A percentile compares a stretch with the other conserved stretches of the same genome.
phyloP scores from a whole-genome alignment of 768 basidiomycete genomes.

The Mycena alexandri region DNA sequence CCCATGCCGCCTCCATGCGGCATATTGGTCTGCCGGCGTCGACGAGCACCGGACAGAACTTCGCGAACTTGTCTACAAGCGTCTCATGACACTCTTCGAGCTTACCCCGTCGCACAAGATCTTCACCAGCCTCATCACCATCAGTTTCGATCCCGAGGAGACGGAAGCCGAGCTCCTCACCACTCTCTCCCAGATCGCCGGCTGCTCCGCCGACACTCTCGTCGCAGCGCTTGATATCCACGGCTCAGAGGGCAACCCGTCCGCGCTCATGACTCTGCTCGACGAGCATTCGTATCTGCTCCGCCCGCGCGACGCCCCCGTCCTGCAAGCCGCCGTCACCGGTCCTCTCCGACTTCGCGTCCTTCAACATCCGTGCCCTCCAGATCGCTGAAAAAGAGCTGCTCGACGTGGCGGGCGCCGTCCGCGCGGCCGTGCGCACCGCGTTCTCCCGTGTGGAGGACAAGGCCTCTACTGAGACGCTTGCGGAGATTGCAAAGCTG shows the following conservation, averaged over 20 bases:
- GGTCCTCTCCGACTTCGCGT: slow-evolving; percentile 48
- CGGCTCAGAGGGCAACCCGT: slow-evolving; percentile 50
- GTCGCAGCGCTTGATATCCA: slow-evolving; percentile 69
- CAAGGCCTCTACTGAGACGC: slow-evolving; percentile 53
- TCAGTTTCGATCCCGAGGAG: slow-evolving; percentile 50
- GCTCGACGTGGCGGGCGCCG: slow-evolving; percentile 55
- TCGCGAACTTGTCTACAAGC: slow-evolving; percentile 58
- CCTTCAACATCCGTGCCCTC: slow-evolving; percentile 50
- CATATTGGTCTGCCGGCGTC: slow-evolving; percentile 65
- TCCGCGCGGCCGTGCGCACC: slow-evolving; percentile 57
- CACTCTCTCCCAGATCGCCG: slow-evolving; percentile 56
- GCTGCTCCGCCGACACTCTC: slow-evolving; percentile 64
- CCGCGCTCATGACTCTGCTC: slow-evolving; percentile 57
- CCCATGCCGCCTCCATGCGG: slow-evolving; percentile 53
- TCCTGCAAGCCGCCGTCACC: slow-evolving; percentile 60
- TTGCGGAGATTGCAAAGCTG: slow-evolving; percentile 61
- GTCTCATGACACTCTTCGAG: slow-evolving; percentile 63
- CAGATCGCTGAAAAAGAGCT: slow-evolving; percentile 68
- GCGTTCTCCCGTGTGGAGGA: slow-evolving; percentile 64
- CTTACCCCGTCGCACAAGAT: slow-evolving; percentile 61
- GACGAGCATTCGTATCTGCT: slow-evolving; percentile 64
- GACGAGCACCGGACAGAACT: slow-evolving; percentile 56
- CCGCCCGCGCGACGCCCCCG: slow-evolving; percentile 67
- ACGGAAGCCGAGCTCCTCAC: slow-evolving; percentile 51
- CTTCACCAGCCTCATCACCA: slow-evolving; percentile 56